Base-by-base conservation (phyloP, 345 rosid species). In the Eucalyptus polybractea region DNA sequence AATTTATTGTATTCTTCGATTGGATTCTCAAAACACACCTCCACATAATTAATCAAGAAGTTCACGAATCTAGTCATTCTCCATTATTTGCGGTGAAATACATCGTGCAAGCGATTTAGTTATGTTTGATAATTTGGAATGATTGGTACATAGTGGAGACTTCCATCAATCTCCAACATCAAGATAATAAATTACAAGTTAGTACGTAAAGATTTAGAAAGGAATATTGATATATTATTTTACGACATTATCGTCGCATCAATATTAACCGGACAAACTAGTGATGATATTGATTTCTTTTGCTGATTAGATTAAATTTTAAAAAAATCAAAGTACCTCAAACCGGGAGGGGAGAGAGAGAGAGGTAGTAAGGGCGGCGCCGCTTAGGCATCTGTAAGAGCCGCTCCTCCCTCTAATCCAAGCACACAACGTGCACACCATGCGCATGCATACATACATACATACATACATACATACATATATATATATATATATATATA, bases 401-500 rank as follows among this genome's bases (percentile, higher is more conserved):
- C 31, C 67, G 67, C 31, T 25, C n/a, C 67, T 60, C 15, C 15
- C n/a, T 27, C 69, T 60, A 60, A 27, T 60, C 69, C 69, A 60
- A 60, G 69, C 69, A 27, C 69, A 27, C 58, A 53, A 19, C 10
- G 58, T 60, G 14, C 69, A 25, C 31, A 27, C 15, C 62, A 56
- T 56, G 27, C 62, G 27, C 27, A 56, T 56, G 27, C 62, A 56
- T 56, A 22, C 60, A 54, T 54, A 8, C 60, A 22, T 8, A 54
- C 33, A 33, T 33, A 33, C 33, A 33, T 33, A 33, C 33, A 33
- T 33, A 33, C 33, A 33, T 33, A 33, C 3, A 33, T 33, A 33
- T 33, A 33, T 33, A 33, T 33, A 33, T 33, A 54, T 0, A 54
- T 1, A 53, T 0, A 19, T 7, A 50, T 0, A 54, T 44, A 45